Evolutionary conservation across 2,329 filamentous ascomycete species (phyloP), one percentile per base, ranked within the genome.

Genomic region (Huntiella bhutanensis): DNA sequence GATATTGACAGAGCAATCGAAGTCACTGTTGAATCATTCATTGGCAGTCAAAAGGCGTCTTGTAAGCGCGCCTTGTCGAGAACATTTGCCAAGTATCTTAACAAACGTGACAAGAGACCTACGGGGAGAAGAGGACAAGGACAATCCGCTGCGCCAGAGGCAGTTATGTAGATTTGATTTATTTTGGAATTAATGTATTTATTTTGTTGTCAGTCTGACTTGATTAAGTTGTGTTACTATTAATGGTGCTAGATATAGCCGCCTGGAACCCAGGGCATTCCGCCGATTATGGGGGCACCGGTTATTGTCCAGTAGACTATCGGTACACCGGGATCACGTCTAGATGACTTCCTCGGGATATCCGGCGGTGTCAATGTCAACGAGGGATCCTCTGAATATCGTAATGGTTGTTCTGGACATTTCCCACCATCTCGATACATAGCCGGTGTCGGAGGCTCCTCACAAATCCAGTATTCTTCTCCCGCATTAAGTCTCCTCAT

Each of bases 1-100:
- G 91, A 98, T 58, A 94, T 98, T 55, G 91, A 98, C 62, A 84
- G 91, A 38, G 91, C 91, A 49, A 98, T 98, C 57, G 85, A 87
- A 11, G 91, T 98, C 5, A 93, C 91, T 0, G 84, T 98, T 2
- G 87, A 96, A 54, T 92, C 83, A 47, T 98, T 98, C 58, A 84
- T 98, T 38, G 84, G 82, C 51, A 92, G 83, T 55, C 91, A 98
- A 61, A 98, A 98, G 68, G 77, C 96, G 56, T 93, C 84, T 65
- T 91, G 84, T 65, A 98, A 96, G 73, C 95, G 94, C 69, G 86
- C 91, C 12, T 71, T 98, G 39, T 82, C 86, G 0, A 73, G 91
- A 50, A 85, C 91, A 4, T 98, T 98, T 66, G 86, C 91, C 56
- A 98, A 98, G 68, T 98, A 96, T 59, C 83, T 77, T 43, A 67